Evolutionary conservation across 2,329 filamentous ascomycete genomes (phyloP), one percentile per base, ranked within the genome.

Genomic region (Aureobasidium sp.): DNA sequence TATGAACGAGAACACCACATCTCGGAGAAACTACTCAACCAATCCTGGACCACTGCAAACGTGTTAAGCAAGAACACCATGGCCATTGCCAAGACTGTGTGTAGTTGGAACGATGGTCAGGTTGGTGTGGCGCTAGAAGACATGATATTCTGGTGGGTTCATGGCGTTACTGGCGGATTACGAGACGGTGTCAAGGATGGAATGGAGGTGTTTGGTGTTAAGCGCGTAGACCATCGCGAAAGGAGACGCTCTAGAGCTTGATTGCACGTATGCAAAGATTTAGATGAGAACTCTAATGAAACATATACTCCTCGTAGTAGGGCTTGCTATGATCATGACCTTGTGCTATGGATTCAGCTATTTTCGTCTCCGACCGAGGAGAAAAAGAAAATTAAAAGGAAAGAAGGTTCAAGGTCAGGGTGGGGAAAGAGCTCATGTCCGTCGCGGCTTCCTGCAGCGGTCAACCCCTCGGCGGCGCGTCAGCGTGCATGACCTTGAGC

Each of bases 1-100:
- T 86, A 87, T 65, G 88, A 92, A 70, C 81, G 85, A 17, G 80
- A 84, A 66, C 83, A 90, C 73, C 83, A 82, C 65, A 78, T 92
- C 64, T 85, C 81, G 0, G 82, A 86, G 68, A 80, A 81, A 27
- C 65, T 87, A 1, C 71, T 87, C 20, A 76, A 78, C 8, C 76
- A 77, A 26, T 75, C 83, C 6, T 72, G 86, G 36, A 76, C 77
- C 51, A 77, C 82, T 2, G 81, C 82, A 3, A 81, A 85, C 65
- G 73, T 72, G 52, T 66, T 87, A 47, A 81, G 84, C 3, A 80
- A 79, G 62, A 75, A 77, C 17, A 77, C 82, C 24, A 66, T 84
- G 32, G 76, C 74, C 37, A 68, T 87, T 4, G 82, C 81, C 10
- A 79, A 80, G 10, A 78, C 81, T 0, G 75, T 89, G 3, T 80